phyloP scores from a whole-genome alignment of 768 basidiomycete genomes.

The Tricholoma sp. region DNA sequence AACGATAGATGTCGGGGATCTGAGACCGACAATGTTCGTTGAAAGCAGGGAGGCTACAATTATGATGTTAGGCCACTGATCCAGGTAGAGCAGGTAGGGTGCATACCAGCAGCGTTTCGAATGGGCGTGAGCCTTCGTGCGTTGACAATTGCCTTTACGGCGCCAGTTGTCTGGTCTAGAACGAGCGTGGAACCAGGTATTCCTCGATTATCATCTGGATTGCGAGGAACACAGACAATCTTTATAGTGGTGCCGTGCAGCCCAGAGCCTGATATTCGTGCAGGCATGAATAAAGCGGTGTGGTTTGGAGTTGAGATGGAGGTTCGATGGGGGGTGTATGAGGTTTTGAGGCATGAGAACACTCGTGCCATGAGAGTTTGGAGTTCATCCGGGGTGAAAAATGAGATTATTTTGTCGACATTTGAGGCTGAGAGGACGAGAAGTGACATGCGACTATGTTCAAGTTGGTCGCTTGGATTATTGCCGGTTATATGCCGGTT shows the following conservation, averaged over 20 bases:
- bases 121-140: slow-evolving; percentile 73
- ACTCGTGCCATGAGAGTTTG: slow-evolving; percentile 54
- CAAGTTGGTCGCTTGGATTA: too few relatives aligned
- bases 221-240: slow-evolving; percentile 69
- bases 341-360: slow-evolving; percentile 45
- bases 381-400: slow-evolving; percentile 40
- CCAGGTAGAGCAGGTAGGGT: not conserved
- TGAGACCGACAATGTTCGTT: slow-evolving; percentile 44
- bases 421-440: slow-evolving; percentile 59
- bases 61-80: not conserved
- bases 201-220: slow-evolving; percentile 40
- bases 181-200: slow-evolving; percentile 75
- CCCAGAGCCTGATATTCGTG: slow-evolving; percentile 36
- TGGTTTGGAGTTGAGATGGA: slow-evolving; percentile 48
- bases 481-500: too few relatives aligned
- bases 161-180: slow-evolving; percentile 64
- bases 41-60: slow-evolving; percentile 63
- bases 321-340: slow-evolving; percentile 55
- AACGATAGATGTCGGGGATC: slow-evolving; percentile 40
- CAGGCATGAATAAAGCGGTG: slow-evolving; percentile 80
- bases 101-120: slow-evolving; percentile 72
- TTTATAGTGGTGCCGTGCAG: slow-evolving; percentile 61
- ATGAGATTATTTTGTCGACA: slow-evolving; percentile 44
- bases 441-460: slow-evolving; percentile 38
- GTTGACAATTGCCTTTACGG: slow-evolving; percentile 72